Conservation (phyloP, 306 rosid species). For the Nissolia schottii region DNA sequence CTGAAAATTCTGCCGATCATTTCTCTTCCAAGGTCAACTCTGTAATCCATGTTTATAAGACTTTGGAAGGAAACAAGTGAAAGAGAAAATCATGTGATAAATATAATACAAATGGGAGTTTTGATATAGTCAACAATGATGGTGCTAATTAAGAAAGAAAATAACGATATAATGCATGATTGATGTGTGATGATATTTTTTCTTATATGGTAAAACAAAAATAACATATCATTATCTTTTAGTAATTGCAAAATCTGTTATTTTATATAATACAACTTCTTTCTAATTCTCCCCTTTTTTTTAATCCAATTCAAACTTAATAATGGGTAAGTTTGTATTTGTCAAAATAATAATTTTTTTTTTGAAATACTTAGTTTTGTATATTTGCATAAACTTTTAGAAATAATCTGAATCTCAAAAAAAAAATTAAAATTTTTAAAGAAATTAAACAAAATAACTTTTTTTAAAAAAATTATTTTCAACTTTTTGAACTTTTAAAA, state of each 20-base stretch:
- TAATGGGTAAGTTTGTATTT: too few relatives aligned
- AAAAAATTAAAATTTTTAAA: too few relatives aligned
- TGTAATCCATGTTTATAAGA: not conserved
- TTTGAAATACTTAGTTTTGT: too few relatives aligned
- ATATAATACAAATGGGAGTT: not conserved
- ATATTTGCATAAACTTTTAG: too few relatives aligned
- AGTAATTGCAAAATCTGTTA: too few relatives aligned
- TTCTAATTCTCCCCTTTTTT: not conserved
- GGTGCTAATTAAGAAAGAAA: not conserved
- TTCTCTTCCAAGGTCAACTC: not conserved
- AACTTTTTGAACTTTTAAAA: too few relatives aligned
- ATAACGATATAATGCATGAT: not conserved
- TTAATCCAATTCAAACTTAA: too few relatives aligned
- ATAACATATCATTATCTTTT: not conserved
- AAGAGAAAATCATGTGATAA: not conserved
- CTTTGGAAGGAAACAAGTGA: not conserved
- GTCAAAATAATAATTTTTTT: too few relatives aligned
- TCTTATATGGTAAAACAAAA: not conserved
- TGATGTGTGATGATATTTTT: not conserved
- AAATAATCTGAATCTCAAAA: too few relatives aligned
- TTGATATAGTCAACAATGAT: not conserved
- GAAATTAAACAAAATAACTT: too few relatives aligned
- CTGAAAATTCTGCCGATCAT: not conserved
- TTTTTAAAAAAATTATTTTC: too few relatives aligned
- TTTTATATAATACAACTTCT: not conserved